Evolutionary conservation across 2,329 filamentous ascomycete genomes (phyloP), one percentile per base, ranked within the genome.

Genomic region (Seiridium unicorne): DNA sequence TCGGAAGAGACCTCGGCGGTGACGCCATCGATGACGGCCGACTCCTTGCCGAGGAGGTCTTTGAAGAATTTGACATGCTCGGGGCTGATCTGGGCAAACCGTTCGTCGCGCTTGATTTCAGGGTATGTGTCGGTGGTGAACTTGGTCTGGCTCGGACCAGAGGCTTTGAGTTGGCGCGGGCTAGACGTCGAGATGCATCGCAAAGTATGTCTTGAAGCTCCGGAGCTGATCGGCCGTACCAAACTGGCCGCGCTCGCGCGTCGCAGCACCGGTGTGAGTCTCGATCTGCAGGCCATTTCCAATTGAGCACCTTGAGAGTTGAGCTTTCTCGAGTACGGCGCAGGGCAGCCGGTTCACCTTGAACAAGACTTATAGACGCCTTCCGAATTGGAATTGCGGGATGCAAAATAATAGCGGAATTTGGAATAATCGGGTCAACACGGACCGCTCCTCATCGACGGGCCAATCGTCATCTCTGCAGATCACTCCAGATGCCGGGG

Each of bases 61-160:
- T 89, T 88, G 82, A 99, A 97, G 77, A 86, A 88, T 54, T 86
- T 81, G 58, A 98, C 91, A 81, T 99, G 90, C 44, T 94, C 89
- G 49, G 81, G 74, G 3, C 88, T 92, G 67, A 99, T 77, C 71
- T 87, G 75, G 36, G 87, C 80, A 74, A 95, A 99, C 35, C 87
- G 88, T 11, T 85, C 74, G 70, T 97, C 87, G 66, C 95, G 86
- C 78, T 93, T 86, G 69, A 99, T 81, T 61, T 90, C 83, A 7
- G 95, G 94, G 70, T 96, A 95, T 58, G 88, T 90, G 67, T 97
- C 91, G 58, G 91, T 87, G 13, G 95, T 99, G 78, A 90, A 91
- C 74, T 90, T 91, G 71, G 89, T 80, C 13, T 58, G 49, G n/a
- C 71, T 64, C 48, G 55, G 36, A 11, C 61, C 54, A 11, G 72